Percentiles rank a stretch among this genome's conserved stretches.
phyloP scores from a whole-genome alignment of 225 moss, liverwort and hornwort genomes.

The Pseudisothecium myosuroides region DNA sequence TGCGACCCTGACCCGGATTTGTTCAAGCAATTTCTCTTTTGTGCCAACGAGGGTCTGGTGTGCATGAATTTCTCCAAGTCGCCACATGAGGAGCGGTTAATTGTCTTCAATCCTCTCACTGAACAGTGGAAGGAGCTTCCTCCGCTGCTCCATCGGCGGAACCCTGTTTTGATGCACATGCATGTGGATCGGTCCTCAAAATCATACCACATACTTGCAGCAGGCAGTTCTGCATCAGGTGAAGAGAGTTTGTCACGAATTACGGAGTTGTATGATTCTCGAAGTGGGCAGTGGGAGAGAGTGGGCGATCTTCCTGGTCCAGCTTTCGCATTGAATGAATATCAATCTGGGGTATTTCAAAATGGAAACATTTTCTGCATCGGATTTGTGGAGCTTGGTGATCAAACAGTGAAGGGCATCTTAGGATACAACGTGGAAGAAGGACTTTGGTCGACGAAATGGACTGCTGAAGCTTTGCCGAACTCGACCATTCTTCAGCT shows the following conservation, averaged over 20 bases:
- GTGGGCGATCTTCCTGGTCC: background rate
- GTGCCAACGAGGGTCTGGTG: background rate
- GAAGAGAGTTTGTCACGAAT: background rate
- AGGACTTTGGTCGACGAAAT: background rate
- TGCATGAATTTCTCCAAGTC: conserved; percentile 1
- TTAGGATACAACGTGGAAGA: background rate
- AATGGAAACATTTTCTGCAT: background rate
- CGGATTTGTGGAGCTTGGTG: background rate
- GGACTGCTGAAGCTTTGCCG: background rate
- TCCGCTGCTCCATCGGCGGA: background rate
- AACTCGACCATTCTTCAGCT: background rate
- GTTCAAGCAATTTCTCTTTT: background rate
- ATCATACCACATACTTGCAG: background rate
- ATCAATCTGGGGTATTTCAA: background rate
- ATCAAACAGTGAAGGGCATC: background rate
- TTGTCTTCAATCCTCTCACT: background rate
- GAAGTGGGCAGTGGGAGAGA: background rate
- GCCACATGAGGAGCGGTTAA: background rate
- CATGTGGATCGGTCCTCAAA: background rate
- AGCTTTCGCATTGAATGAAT: background rate
- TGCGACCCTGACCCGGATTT: background rate
- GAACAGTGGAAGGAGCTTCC: background rate
- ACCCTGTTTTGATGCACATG: conserved; percentile 3
- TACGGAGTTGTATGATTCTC: background rate
- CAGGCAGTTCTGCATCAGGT: background rate